Base-by-base conservation (phyloP, 805 yeast genomes). In the Candida namnaoensis region DNA sequence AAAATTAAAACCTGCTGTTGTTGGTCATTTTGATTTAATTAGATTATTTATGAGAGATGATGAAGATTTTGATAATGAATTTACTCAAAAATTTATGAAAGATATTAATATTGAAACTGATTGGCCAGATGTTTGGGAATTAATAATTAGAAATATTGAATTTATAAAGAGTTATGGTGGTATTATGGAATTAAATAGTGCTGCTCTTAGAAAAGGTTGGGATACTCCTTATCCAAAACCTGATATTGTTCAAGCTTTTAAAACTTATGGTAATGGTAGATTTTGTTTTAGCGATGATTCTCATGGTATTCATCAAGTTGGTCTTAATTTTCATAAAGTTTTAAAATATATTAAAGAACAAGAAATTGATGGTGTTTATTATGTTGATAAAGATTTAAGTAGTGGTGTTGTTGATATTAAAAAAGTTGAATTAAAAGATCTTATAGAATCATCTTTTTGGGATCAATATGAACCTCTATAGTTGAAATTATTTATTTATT, bases 221-320 rank as follows among this genome's bases (percentile, higher is more conserved):
- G 38, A 51, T 2, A 72, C 85, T 1, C 95, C 99, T 1, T 93
- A 91, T 51, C 99, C 99, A 0, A 65, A 74, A 38, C 48, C 51
- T 15, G 95, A 86, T 46, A 67, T 93, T 12, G 72, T 81, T 5
- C 51, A 66, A 19, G 70, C 77, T 1, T 77, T 83, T 12, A 60
- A 74, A 12, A 46, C 59, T 2, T 52, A 67, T 41, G 69, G 74
- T n/a, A 79, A 74, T 11, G 88, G 83, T 1, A 70, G 72, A 48
- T 84, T 93, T 58, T 88, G 95, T 50, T 62, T 93, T 11, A 86
- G 96, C 42, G 98, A 93, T 58, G 99, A 93, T 56, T 77, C 95
- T 1, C 99, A 93, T 62, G 78, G 83, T 1, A 61, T 79, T 5
- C 65, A 66, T 1, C 99, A 93, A 50, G 80, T 93, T 8, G 99